A percentile compares a stretch with the other conserved stretches of the same genome.
phyloP scores from a whole-genome alignment of 2,329 filamentous ascomycete genomes.

The Tolypocladium endophyticum region DNA sequence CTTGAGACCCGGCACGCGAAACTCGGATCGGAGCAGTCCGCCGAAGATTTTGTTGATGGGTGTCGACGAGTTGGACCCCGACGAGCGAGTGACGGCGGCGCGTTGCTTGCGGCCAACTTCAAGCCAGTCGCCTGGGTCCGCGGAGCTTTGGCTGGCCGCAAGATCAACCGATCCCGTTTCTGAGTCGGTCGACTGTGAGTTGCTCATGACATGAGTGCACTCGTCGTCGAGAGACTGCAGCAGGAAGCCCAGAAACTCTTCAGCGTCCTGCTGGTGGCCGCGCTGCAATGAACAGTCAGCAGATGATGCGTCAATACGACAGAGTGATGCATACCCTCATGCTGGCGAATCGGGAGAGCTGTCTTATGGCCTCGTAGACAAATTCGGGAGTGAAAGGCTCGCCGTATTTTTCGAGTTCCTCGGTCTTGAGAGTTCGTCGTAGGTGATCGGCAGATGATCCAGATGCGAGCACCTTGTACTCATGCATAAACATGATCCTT shows the following conservation, averaged over 20 bases:
- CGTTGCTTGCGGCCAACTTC: conserved; percentile 93
- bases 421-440: conserved; percentile 61
- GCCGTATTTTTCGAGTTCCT: conserved; percentile 81
- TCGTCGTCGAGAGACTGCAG: conserved; percentile 91
- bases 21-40: conserved; percentile 79
- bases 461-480: conserved; percentile 81
- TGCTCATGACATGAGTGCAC: conserved; percentile 62
- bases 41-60: conserved; percentile 93
- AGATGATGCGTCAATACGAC: not conserved
- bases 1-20: conserved; percentile 77
- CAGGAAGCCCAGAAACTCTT: conserved; percentile 91
- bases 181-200: conserved; percentile 29
- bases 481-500: conserved; percentile 91
- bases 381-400: conserved; percentile 89
- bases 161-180: conserved; percentile 21
- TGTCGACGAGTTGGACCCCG: conserved; percentile 64
- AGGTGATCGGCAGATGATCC: conserved; percentile 65
- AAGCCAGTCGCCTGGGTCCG: conserved; percentile 55
- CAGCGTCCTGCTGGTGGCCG: conserved; percentile 94
- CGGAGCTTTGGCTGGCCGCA: conserved; percentile 15
- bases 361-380: conserved; percentile 85
- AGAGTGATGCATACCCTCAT: conserved; percentile 60
- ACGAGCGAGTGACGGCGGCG: conserved; percentile 73
- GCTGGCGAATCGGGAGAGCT: conserved; percentile 76
- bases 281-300: conserved; percentile 39